Base-by-base conservation (phyloP, 805 yeast genomes). In the Maudiozyma serrabonitensis region DNA sequence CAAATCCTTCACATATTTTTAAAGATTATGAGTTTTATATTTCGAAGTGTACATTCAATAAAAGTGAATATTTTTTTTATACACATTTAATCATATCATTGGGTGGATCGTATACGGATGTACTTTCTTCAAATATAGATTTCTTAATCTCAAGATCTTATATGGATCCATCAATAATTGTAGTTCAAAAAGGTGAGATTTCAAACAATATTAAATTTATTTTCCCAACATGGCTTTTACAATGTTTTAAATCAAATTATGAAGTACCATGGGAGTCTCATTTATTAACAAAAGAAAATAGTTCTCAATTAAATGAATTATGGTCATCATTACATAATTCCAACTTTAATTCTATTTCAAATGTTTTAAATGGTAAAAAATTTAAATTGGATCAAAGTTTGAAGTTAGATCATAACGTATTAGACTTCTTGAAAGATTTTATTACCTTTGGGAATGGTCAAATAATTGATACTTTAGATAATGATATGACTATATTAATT, bases 141-240 rank as follows among this genome's bases (percentile, higher is more conserved):
- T 40, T 90, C 69, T 72, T 88, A 35, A 69, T 91, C 19, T 76
- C 91, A 0, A 61, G 67, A 7, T 78, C 77, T 51, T 59, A 75
- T 3, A 76, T 79, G 51, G 85, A 80, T 47, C 80, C 80, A 52
- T 76, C 82, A 43, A 72, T 79, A 35, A 70, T 77, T 21, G 87
- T 87, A 1, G 69, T 73, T 2, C 68, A 72, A 45, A 57, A 68
- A 34, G 64, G 67, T 25, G 41, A 38, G 2, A 68, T 67, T 1
- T 45, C 47, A 26, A 63, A 34, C 28, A 12, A 25, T 2, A 46
- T 50, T 39, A 72, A 75, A 45, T 73, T 82, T 15, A 91, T 89
- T 4, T 69, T 75, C 2, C 93, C 95, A 0, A 78, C 79, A 25
- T 90, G 95, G 95, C 66, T 90, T n/a, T 82, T 81, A 49, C 84